These are phyloP conservation scores for Cucumis sativus DNA, from an alignment of 306 rosid genomes.

Conservation along the genomic window DNA sequence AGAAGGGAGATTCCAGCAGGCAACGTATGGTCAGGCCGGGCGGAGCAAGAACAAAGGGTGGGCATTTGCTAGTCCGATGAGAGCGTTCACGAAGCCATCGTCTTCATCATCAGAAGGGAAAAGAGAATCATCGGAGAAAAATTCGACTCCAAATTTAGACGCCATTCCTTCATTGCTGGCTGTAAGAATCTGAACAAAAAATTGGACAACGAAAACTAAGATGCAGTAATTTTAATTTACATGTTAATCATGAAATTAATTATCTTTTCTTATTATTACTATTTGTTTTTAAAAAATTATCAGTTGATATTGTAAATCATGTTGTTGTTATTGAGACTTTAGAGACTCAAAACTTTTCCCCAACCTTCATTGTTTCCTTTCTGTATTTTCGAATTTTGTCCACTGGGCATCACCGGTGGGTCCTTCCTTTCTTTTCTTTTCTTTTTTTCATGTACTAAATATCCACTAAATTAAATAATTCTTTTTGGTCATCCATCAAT, in stretches of 20 bases:
- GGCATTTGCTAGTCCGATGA: conserved; percentile 89
- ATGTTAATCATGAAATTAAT: not conserved
- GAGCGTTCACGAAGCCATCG: conserved; percentile 46
- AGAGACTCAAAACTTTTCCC: not conserved
- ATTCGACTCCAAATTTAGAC: not conserved
- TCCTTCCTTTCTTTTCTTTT: not conserved
- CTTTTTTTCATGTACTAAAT: not conserved
- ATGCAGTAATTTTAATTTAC: conserved; percentile 31
- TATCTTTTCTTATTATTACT: not conserved
- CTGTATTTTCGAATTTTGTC: not conserved
- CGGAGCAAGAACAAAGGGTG: conserved; percentile 62
- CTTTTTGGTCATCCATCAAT: too few species aligned
- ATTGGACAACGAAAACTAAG: not conserved
- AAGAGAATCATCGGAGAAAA: not conserved
- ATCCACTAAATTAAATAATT: not conserved
- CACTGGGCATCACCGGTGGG: not conserved
- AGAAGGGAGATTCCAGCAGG: conserved; percentile 26
- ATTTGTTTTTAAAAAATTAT: not conserved
- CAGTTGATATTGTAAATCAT: not conserved
- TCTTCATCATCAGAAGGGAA: conserved; percentile 26
- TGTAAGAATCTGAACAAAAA: not conserved
- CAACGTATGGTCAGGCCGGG: conserved; percentile 1
- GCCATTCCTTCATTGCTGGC: conserved; percentile 12
- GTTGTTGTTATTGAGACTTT: not conserved
- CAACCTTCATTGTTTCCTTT: not conserved